Evolutionary conservation across 1,284 basidiomycete species (phyloP), one percentile per base, ranked within the genome.

Genomic region (Sanghuangporus weigelae): DNA sequence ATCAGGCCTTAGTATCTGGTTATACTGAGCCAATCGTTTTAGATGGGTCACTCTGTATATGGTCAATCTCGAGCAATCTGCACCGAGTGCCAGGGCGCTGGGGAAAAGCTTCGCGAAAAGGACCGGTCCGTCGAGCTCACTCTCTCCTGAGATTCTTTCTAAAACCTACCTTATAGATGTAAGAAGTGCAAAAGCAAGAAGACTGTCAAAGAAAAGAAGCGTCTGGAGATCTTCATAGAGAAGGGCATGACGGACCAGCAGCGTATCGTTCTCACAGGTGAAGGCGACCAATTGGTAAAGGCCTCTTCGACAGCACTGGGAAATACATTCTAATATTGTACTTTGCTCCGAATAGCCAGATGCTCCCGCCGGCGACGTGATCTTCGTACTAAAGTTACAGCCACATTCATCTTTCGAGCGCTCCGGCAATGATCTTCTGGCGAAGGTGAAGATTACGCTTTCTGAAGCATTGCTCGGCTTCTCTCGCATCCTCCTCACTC

Each of bases 181-280:
- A 98, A 95, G 76, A 96, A 93, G 73, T 99, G 96, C 77, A 96
- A 96, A 72, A 96, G 96, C 8, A 82, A 84, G 61, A 91, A 90
- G 73, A 91, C 87, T 0, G 83, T 90, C 51, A 89, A 90, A 69
- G 93, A 95, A 72, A 97, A 95, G 79, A 92, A 90, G 56, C 85
- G 91, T 58, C 87, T 93, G 68, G 93, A 95, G 68, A 89, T 96
- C 35, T 81, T 86, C 68, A 83, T 98, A 51, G 92, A 96, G 70
- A 88, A 87, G 61, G 96, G 96, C n/a, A 95, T 95, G 84, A 76
- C 85, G 7, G 86, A 96, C 71, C 85, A 87, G 6, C 88, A 97
- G 72, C 80, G 90, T 57, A 95, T 98, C 63, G 88, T 96, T 1
- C 83, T 98, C 60, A 80, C 86, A 16, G 95, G 93, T 19, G 93